Base-by-base conservation (phyloP, 805 yeast species). In the Aciculoconidium aculeatum region DNA sequence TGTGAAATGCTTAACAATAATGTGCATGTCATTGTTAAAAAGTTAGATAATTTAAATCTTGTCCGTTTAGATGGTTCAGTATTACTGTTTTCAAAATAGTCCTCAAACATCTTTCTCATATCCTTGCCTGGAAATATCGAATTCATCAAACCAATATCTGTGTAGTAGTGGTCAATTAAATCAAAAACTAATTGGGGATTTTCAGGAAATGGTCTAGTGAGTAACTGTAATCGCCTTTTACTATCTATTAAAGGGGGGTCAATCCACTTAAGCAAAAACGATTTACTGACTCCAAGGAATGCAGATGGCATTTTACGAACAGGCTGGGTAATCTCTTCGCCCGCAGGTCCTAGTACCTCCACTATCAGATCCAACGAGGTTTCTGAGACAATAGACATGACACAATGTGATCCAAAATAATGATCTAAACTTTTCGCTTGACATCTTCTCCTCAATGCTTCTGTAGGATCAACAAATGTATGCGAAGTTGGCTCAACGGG, bases 391-490 rank as follows among this genome's bases (percentile, higher is more conserved):
- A 61, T 52, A 18, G 56, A 47, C 30, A 58, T 31, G 21, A 58
- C 48, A 10, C 67, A 59, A 33, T 62, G 68, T 15, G 55, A 41
- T 6, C 65, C 67, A 21, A 52, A 47, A 31, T 45, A 62, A 16
- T 51, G 50, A 26, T 37, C 36, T 16, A 18, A 18, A 8, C 21
- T 13, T n/a, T 23, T 17, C 30, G 23, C 14, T 21, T 13, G 8
- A 25, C n/a, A 17, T 22, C 44, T 50, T 15, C 22, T 16, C 3
- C 31, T 17, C 11, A 27, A 27, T 4, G 23, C n/a, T n/a, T n/a
- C n/a, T n/a, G n/a, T n/a, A n/a, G n/a, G n/a, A n/a, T n/a, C n/a
- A n/a, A n/a, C n/a, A n/a, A n/a, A n/a, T n/a, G n/a, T n/a, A n/a
- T n/a, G n/a, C n/a, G n/a, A n/a, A n/a, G n/a, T n/a, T n/a, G n/a